Percentiles rank a stretch among this genome's conserved stretches.
These are phyloP conservation scores for Nymphaea thermarum DNA, from an alignment of 164 flowering plant species.

Conservation along the genomic window DNA sequence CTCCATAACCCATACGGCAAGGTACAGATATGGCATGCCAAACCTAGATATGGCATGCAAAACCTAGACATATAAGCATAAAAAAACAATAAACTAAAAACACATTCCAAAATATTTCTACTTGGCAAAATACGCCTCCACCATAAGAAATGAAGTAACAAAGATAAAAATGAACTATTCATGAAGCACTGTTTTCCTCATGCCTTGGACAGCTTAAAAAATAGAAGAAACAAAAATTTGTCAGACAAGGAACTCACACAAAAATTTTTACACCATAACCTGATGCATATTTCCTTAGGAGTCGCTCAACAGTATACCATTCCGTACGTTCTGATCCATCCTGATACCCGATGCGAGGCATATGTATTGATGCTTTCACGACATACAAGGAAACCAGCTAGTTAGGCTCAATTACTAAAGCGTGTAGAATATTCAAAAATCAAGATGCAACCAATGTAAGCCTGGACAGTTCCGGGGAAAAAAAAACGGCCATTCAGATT, in stretches of 20 bases:
- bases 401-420: too few species aligned
- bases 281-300: slow-evolving; percentile 78
- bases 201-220: too few species aligned
- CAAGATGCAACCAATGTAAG: neutral
- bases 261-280: slow-evolving; percentile 47
- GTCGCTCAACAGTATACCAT: slow-evolving; percentile 87
- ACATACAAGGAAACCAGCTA: neutral
- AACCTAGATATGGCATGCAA: too few species aligned
- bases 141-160: neutral
- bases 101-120: too few species aligned
- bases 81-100: neutral
- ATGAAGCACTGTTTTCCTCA: neutral
- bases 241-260: slow-evolving; percentile 43
- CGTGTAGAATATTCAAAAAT: too few species aligned
- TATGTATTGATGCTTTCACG: slow-evolving; percentile 69
- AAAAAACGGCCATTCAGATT: neutral
- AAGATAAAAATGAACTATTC: neutral
- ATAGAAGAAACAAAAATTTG: neutral
- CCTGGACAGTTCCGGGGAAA: neutral
- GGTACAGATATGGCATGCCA: too few species aligned
- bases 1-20: too few species aligned
- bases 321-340: slow-evolving; percentile 66
- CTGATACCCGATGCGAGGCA: slow-evolving; percentile 93
- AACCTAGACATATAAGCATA: too few species aligned
- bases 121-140: neutral